Evolutionary conservation across 2,329 filamentous ascomycete species (phyloP).

Genomic region (Aureobasidium pullulans): DNA sequence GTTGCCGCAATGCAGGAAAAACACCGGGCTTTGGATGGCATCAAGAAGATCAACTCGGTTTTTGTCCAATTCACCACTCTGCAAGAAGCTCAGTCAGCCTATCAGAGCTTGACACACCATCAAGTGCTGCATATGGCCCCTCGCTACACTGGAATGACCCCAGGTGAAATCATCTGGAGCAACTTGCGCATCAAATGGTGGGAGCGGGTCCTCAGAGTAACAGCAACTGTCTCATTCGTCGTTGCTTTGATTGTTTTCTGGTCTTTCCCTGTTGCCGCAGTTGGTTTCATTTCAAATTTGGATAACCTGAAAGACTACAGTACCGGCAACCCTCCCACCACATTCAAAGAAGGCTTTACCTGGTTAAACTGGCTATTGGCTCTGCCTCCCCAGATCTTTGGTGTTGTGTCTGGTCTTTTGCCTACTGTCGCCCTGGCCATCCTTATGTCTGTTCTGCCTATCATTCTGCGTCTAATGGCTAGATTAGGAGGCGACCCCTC

Average conservation of each 20-base stretch:
- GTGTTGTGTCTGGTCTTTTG: constrained; percentile 76
- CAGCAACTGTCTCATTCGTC: constrained; percentile 64
- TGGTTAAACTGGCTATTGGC: constrained; percentile 69
- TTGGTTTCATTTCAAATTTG: constrained; percentile 82
- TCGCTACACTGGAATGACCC: constrained; percentile 74
- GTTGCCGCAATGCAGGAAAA: constrained; percentile 61
- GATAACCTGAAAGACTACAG: constrained; percentile 44
- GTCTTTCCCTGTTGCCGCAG: constrained; percentile 65
- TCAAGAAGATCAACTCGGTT: constrained; percentile 62
- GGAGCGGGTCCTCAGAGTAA: constrained; percentile 66
- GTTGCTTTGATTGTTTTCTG: constrained; percentile 80
- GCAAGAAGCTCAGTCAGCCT: constrained; percentile 76
- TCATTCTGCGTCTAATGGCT: constrained; percentile 74
- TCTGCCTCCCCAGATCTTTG: constrained; percentile 64
- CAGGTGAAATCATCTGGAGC: constrained; percentile 79
- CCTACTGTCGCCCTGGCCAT: constrained; percentile 72
- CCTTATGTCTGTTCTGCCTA: constrained; percentile 78
- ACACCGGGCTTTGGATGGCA: constrained; percentile 55
- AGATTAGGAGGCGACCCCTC: constrained; percentile 76
- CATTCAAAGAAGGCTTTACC: constrained; percentile 7
- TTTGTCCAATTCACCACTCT: constrained; percentile 88
- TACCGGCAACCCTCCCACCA: constrained; percentile 4
- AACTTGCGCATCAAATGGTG: constrained; percentile 62
- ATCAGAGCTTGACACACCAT: constrained; percentile 81
- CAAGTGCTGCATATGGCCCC: constrained; percentile 80